Conservation (phyloP, 2,329 filamentous ascomycete genomes). For the Apiospora marii region DNA sequence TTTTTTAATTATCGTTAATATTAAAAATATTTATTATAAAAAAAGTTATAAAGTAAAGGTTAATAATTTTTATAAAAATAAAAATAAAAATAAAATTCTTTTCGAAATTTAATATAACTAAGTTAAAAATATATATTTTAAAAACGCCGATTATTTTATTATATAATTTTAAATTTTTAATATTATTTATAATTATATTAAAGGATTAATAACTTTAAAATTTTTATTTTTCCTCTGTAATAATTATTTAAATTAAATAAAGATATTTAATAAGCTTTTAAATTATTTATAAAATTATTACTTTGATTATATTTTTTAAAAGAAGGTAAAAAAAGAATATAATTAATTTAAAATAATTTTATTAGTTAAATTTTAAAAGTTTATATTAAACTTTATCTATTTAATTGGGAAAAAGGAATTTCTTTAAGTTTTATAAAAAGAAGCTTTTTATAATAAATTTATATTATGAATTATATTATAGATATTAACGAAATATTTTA, state of each 20-base stretch:
- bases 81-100: too few relatives aligned
- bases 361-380: not conserved
- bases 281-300: not conserved
- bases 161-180: conserved; percentile 23
- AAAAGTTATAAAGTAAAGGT: too few relatives aligned
- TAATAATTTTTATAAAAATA: too few relatives aligned
- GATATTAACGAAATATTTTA: too few relatives aligned
- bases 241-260: not conserved
- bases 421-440: not conserved
- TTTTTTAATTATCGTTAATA: too few relatives aligned
- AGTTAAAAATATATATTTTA: too few relatives aligned
- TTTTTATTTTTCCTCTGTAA: not conserved
- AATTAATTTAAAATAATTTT: not conserved
- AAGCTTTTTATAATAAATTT: not conserved
- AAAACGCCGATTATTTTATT: too few relatives aligned
- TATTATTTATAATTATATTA: conserved; percentile 33
- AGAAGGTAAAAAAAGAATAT: not conserved
- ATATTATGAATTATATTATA: too few relatives aligned
- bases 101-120: too few relatives aligned
- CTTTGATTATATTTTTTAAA: not conserved
- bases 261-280: not conserved
- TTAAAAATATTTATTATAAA: too few relatives aligned
- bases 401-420: not conserved
- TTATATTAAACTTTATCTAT: not conserved
- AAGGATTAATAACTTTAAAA: not conserved